Evolutionary conservation across 2,329 filamentous ascomycete species (phyloP).

Genomic region (Scedosporium boydii): DNA sequence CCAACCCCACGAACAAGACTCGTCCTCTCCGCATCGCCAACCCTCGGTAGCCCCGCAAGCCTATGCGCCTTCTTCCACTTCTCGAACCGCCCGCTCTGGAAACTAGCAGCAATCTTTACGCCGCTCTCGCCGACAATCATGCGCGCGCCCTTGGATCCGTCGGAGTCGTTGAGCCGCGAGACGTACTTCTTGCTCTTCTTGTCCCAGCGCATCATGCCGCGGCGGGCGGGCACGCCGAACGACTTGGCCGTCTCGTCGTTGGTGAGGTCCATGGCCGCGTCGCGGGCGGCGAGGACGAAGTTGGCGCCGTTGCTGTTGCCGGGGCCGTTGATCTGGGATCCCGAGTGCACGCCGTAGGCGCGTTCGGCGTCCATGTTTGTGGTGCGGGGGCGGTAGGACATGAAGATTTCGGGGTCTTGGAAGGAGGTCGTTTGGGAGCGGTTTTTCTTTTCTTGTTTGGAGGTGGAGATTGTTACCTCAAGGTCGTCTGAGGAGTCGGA

Average conservation of each 20-base stretch:
- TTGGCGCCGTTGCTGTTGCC: slow-evolving; percentile 50
- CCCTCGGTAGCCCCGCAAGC: slow-evolving; percentile 65
- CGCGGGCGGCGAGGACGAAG: slow-evolving; percentile 82
- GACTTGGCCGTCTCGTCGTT: slow-evolving; percentile 76
- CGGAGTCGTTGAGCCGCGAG: slow-evolving; percentile 81
- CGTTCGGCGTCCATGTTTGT: slow-evolving; percentile 79
- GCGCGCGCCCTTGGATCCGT: slow-evolving; percentile 63
- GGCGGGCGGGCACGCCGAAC: slow-evolving; percentile 68
- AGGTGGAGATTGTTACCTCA: slow-evolving; percentile 61
- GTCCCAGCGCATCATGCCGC: slow-evolving; percentile 74
- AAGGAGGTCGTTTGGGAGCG: slow-evolving; percentile 43
- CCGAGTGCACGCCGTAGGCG: slow-evolving; percentile 86
- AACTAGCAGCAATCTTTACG: slow-evolving; percentile 89
- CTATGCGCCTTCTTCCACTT: slow-evolving; percentile 83
- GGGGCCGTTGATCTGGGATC: slow-evolving; percentile 19
- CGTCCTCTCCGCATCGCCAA: slow-evolving; percentile 68
- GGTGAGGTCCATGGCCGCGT: slow-evolving; percentile 82
- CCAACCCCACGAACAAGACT: neutral
- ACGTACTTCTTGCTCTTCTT: slow-evolving; percentile 97
- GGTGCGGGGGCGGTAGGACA: slow-evolving; percentile 83
- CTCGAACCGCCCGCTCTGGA: slow-evolving; percentile 90
- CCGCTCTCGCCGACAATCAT: slow-evolving; percentile 85
- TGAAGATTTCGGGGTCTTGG: slow-evolving; percentile 85
- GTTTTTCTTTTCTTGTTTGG: slow-evolving; percentile 40
- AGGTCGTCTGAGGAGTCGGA: slow-evolving; percentile 55